These are phyloP conservation scores for Pholiota conissans DNA, from an alignment of 768 basidiomycete species.

Conservation along the genomic window DNA sequence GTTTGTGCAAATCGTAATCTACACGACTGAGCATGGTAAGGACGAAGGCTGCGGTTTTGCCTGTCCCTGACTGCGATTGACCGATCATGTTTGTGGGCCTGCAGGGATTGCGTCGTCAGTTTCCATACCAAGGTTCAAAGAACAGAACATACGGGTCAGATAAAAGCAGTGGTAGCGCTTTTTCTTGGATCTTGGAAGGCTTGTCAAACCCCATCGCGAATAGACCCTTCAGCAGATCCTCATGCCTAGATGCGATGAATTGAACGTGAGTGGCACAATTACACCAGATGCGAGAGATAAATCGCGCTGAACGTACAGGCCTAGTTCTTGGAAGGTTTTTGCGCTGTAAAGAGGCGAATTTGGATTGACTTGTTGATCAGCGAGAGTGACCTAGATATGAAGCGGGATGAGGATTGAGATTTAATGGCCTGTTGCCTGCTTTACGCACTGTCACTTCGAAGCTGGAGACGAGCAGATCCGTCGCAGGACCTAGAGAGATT, in stretches of 20 bases:
- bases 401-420: slow-evolving; percentile 4
- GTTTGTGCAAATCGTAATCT: slow-evolving; percentile 77
- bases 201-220: slow-evolving; percentile 96
- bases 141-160: slow-evolving; percentile 69
- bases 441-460: slow-evolving; percentile 77
- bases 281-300: neutral
- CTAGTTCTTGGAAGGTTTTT: slow-evolving; percentile 94
- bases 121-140: neutral
- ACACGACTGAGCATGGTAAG: slow-evolving; percentile 96
- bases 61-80: slow-evolving; percentile 98
- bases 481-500: slow-evolving; percentile 21
- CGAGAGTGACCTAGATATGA: slow-evolving; percentile 82
- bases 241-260: slow-evolving; percentile 51
- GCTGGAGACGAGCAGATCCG: slow-evolving; percentile 73
- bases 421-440: neutral
- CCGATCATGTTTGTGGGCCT: slow-evolving; percentile 99
- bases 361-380: slow-evolving; percentile 93
- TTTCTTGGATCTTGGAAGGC: slow-evolving; percentile 98
- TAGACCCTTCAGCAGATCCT: slow-evolving; percentile 89
- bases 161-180: slow-evolving; percentile 89
- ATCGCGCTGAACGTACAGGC: slow-evolving; percentile 61
- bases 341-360: slow-evolving; percentile 94
- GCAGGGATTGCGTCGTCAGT: neutral
- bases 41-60: slow-evolving; percentile 98
- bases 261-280: neutral